Conservation (phyloP, 192 early-diverging fungal genomes). For the Anaeromyces robustus region DNA sequence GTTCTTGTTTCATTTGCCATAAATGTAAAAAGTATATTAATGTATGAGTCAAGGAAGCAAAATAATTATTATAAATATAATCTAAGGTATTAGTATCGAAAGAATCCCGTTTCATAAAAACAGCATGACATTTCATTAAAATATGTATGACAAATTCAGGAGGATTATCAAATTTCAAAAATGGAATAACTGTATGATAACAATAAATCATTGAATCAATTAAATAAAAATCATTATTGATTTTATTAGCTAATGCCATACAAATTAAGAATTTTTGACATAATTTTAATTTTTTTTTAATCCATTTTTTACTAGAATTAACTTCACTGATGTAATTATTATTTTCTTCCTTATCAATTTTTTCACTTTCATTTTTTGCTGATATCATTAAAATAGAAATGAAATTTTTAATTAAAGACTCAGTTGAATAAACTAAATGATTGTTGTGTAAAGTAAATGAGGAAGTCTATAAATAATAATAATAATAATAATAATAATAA, state of each 20-base stretch:
- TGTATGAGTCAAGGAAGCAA: not conserved
- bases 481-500: not conserved
- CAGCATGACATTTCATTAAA: not conserved
- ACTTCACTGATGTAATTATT: not conserved
- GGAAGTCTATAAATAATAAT: not conserved
- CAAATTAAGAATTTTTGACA: not conserved
- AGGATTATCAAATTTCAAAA: not conserved
- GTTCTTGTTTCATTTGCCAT: not conserved
- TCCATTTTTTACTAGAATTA: not conserved
- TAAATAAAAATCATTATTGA: not conserved
- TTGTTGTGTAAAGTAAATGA: not conserved
- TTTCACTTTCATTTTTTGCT: not conserved
- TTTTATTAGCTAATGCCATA: not conserved
- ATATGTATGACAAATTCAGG: not conserved
- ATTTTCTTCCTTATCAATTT: not conserved
- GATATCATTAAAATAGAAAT: not conserved
- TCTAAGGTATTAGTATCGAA: not conserved
- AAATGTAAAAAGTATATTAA: not conserved
- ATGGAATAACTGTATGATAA: not conserved
- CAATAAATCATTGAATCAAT: not conserved
- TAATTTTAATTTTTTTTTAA: not conserved
- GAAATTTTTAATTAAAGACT: not conserved
- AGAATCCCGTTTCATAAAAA: not conserved
- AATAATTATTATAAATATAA: not conserved
- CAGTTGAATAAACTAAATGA: not conserved